Evolutionary conservation across 1,139 yeast species (phyloP).

Genomic region (Hanseniaspora sp.): DNA sequence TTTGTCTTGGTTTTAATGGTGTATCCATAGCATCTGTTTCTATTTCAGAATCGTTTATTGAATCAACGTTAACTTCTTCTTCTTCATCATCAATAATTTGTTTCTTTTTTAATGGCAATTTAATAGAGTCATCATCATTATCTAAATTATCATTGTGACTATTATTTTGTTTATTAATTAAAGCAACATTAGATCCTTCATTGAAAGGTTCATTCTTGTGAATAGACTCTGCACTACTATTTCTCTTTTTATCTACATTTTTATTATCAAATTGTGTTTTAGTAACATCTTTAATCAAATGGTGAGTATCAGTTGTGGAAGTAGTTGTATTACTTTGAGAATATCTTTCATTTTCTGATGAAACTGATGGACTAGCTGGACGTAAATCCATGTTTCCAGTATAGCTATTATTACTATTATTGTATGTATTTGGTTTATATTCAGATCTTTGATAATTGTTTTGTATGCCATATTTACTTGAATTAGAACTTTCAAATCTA

Average conservation of each 20-base stretch:
- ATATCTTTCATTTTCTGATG: not conserved
- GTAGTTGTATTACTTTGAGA: not conserved
- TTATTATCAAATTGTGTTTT: not conserved
- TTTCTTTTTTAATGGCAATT: not conserved
- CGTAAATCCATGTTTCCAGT: not conserved
- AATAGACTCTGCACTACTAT: no score
- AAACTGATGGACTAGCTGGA: not conserved
- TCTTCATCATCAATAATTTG: constrained; percentile 1
- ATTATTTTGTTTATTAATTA: no score
- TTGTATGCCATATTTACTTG: not conserved
- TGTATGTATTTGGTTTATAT: not conserved
- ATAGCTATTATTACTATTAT: not conserved
- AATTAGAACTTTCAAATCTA: constrained; percentile 7
- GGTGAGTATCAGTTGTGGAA: not conserved
- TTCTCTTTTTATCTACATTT: not conserved
- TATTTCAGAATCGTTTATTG: constrained; percentile 7
- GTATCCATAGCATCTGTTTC: constrained; percentile 15
- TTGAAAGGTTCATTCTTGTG: no score
- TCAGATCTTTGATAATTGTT: constrained; percentile 5
- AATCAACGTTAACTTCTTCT: not conserved
- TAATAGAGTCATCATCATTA: not conserved
- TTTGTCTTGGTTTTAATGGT: constrained; percentile 11
- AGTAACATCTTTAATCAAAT: not conserved
- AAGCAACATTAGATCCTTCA: no score
- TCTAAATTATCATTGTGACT: not conserved